Conservation (phyloP, 805 yeast species). For the Myxozyma kluyveri region DNA sequence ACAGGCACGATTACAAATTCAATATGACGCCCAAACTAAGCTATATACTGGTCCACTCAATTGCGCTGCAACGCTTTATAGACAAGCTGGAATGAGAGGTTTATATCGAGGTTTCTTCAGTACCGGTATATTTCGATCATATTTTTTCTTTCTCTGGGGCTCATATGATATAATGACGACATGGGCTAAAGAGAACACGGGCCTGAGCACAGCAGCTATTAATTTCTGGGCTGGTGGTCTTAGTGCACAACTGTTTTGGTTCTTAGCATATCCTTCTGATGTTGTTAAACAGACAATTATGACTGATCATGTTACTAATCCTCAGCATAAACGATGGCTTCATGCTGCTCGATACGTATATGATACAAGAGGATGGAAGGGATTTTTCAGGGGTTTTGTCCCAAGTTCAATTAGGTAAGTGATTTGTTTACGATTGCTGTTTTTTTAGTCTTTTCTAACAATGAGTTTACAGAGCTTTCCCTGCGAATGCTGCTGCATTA, state of each 20-base stretch:
- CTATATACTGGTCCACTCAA: slow-evolving; percentile 76
- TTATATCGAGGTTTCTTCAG: slow-evolving; percentile 78
- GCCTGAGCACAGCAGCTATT: slow-evolving; percentile 62
- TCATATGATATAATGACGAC: slow-evolving; percentile 76
- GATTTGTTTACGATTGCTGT: no score
- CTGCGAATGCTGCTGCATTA: slow-evolving; percentile 90
- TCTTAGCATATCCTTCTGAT: slow-evolving; percentile 83
- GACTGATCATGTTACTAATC: slow-evolving; percentile 72
- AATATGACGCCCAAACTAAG: slow-evolving; percentile 71
- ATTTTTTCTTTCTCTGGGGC: slow-evolving; percentile 93
- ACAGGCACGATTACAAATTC: slow-evolving; percentile 77
- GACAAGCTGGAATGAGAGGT: slow-evolving; percentile 64
- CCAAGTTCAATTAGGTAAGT: slow-evolving; percentile 54
- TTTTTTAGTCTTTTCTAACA: no score
- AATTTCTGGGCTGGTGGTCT: slow-evolving; percentile 93
- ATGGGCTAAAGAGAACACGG: slow-evolving; percentile 63
- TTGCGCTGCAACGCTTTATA: slow-evolving; percentile 45
- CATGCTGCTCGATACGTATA: slow-evolving; percentile 72
- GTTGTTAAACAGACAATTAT: slow-evolving; percentile 82
- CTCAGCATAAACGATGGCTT: slow-evolving; percentile 67
- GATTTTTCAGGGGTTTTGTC: slow-evolving; percentile 76
- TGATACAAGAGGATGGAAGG: slow-evolving; percentile 49
- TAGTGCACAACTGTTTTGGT: slow-evolving; percentile 78
- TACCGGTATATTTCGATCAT: slow-evolving; percentile 82
- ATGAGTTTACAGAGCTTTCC: slow-evolving; percentile 64